A percentile compares a stretch with the other conserved stretches of the same genome.
phyloP scores from a whole-genome alignment of 164 flowering plant species.

The Dillenia suffruticosa region DNA sequence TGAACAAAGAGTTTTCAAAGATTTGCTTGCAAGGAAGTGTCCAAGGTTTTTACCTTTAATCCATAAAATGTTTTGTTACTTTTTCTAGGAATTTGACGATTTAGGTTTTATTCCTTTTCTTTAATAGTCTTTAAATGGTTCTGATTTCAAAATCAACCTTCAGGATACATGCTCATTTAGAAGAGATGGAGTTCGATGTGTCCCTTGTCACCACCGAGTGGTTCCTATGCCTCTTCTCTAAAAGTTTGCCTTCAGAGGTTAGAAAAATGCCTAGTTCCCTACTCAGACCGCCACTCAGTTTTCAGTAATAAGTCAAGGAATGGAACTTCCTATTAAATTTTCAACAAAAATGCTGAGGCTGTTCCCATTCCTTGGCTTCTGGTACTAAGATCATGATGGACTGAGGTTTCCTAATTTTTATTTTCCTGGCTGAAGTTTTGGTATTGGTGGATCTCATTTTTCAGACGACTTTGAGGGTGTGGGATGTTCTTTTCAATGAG shows the following conservation, averaged over 20 bases:
- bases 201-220: constrained; percentile 97
- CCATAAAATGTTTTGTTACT: too few relatives aligned
- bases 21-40: constrained; percentile 69
- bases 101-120: neutral
- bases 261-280: neutral
- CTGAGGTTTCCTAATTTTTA: neutral
- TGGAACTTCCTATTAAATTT: too few relatives aligned
- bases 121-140: neutral
- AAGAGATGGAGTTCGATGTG: constrained; percentile 79
- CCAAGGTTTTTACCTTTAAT: constrained; percentile 47
- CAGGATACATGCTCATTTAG: constrained; percentile 88
- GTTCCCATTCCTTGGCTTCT: too few relatives aligned
- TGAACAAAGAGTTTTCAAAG: constrained; percentile 89
- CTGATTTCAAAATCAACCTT: constrained; percentile 16
- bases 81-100: neutral
- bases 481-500: constrained; percentile 97
- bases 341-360: too few relatives aligned
- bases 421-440: constrained; percentile 1
- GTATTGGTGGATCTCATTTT: constrained; percentile 4
- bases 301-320: too few relatives aligned
- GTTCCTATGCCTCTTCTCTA: constrained; percentile 94
- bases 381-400: too few relatives aligned
- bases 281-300: too few relatives aligned
- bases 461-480: constrained; percentile 89
- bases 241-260: constrained; percentile 99